These are phyloP conservation scores for Manihot esculenta DNA, from an alignment of 441 rosid genomes.

Conservation along the genomic window DNA sequence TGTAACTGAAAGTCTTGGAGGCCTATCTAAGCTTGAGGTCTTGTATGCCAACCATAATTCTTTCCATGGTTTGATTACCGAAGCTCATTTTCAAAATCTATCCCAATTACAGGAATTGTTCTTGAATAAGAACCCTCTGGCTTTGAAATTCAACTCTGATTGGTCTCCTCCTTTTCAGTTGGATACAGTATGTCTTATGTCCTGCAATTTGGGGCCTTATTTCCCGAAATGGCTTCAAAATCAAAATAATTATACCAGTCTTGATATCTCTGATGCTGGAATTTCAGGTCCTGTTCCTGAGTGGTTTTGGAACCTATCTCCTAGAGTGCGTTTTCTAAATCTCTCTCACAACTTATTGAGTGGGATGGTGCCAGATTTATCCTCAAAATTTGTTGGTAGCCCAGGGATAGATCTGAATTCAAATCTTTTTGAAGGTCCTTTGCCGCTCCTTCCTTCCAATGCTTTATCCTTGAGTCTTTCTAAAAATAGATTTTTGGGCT, in stretches of 20 bases:
- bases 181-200: conserved; percentile 2
- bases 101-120: conserved; percentile 12
- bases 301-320: conserved; percentile 19
- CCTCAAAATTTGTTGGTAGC: neutral
- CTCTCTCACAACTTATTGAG: conserved; percentile 17
- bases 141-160: conserved; percentile 14
- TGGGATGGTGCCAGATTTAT: conserved; percentile 18
- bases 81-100: conserved; percentile 24
- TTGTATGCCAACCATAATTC: conserved; percentile 19
- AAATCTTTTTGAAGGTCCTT: conserved; percentile 21
- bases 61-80: conserved; percentile 24
- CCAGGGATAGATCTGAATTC: conserved; percentile 24
- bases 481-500: conserved; percentile 19
- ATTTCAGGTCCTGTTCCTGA: conserved; percentile 18
- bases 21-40: conserved; percentile 20
- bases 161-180: conserved; percentile 27
- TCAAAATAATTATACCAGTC: conserved; percentile 7
- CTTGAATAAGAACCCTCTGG: conserved; percentile 20
- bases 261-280: conserved; percentile 20
- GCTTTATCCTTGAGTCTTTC: conserved; percentile 17
- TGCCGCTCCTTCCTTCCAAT: conserved; percentile 19
- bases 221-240: conserved; percentile 25
- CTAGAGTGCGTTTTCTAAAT: neutral
- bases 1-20: conserved; percentile 22
- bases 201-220: conserved; percentile 20